phyloP scores from a whole-genome alignment of 2,329 filamentous ascomycete genomes.

The Lachnellula hyalina region DNA sequence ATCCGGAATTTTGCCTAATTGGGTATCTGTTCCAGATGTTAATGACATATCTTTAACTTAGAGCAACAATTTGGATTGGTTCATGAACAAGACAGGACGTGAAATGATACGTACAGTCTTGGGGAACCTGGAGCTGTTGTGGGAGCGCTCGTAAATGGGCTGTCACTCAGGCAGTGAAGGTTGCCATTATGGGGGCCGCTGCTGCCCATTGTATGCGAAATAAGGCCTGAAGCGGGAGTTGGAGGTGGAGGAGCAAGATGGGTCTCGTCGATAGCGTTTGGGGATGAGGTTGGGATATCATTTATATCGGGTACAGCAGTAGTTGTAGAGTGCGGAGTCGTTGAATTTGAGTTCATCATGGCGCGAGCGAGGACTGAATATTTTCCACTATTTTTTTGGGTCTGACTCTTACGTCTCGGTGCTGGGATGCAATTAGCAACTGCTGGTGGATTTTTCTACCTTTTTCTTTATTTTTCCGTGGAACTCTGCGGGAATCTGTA shows the following conservation, averaged over 20 bases:
- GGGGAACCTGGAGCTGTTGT: slow-evolving; percentile 30
- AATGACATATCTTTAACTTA: not conserved
- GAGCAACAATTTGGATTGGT: not conserved
- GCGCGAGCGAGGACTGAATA: not conserved
- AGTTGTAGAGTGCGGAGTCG: not conserved
- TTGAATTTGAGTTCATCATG: not conserved
- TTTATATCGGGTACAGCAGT: not conserved
- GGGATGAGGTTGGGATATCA: not conserved
- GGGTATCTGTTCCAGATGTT: slow-evolving; percentile 47
- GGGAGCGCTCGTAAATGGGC: slow-evolving; percentile 20
- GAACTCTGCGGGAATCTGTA: too few relatives aligned
- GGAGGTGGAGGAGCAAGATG: slow-evolving; percentile 9
- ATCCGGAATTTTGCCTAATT: slow-evolving; percentile 67
- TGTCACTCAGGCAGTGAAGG: slow-evolving; percentile 19
- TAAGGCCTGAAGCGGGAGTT: slow-evolving; percentile 4
- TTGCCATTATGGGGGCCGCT: slow-evolving; percentile 7
- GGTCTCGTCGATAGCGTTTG: not conserved
- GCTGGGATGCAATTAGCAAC: not conserved
- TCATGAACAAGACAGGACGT: not conserved
- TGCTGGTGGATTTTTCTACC: not conserved
- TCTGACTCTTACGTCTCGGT: not conserved
- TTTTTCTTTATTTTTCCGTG: too few relatives aligned
- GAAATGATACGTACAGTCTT: slow-evolving; percentile 25
- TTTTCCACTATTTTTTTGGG: not conserved
- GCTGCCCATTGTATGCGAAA: slow-evolving; percentile 6